Evolutionary conservation across 169 alveolate species (phyloP), one percentile per base, ranked within the genome.

Genomic region (Cystoisospora suis): DNA sequence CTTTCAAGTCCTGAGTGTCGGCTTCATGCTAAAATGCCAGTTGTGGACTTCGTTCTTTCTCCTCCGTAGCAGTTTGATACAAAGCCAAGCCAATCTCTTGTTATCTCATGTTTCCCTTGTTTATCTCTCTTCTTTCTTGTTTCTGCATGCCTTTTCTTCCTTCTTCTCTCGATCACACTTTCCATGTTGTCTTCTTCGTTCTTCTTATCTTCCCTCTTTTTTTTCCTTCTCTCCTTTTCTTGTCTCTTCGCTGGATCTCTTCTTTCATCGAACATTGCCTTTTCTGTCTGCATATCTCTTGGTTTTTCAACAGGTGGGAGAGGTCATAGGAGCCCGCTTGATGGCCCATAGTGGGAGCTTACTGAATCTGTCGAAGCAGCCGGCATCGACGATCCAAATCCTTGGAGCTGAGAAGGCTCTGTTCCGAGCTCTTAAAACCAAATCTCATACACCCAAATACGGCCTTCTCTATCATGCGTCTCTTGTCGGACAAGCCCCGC

Each of bases 391-490:
- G 15, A 98, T 99, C 49, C 99, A 99, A 95, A 99, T 99, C 77
- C 95, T 99, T 44, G 96, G 99, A 88, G 97, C 95, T 3, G 95
- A 92, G 90, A 99, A 99, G 96, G 99, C 99, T 15, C 95, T 99
- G 72, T 99, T 99, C 95, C 96, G 99, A 90, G 99, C 99, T 53
- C 93, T 99, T 93, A 98, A 98, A 95, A 98, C 99, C 9, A 99
- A 97, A 94, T 96, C 98, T 56, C 97, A 98, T 92, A 99, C 99
- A 20, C 99, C 99, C n/a, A 99, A 99, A 95, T 99, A 99, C 94
- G 99, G 99, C 44, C 96, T 99, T 44, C 98, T 99, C 86, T 99
- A 98, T 96, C 99, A 99, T 93, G 99, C 99, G 27, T 95, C 99
- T 12, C 94, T 99, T 86, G 99, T 99, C 81, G 99, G 99, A 3